Base-by-base conservation (phyloP, 2,329 filamentous ascomycete species). In the Penicillium sp. region DNA sequence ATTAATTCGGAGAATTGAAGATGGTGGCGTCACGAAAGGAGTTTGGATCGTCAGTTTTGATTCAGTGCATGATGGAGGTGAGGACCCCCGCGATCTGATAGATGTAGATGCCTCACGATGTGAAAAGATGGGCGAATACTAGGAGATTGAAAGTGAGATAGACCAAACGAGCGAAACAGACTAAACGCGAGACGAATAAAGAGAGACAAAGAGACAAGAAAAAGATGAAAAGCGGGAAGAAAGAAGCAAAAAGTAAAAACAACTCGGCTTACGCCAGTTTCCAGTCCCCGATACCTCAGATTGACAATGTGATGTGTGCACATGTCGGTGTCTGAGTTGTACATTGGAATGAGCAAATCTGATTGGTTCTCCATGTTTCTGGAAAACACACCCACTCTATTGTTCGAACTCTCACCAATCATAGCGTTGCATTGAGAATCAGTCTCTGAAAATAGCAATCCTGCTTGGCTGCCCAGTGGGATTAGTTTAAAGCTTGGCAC, bases 21-120 rank as follows among this genome's bases (percentile, higher is more conserved):
- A 46, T 42, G 9, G 9, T 42, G 48, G 39, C 13, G 34, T 46
- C 30, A 26, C 8, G 9, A 34, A 30, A n/a, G n/a, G 18, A 48
- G 16, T 32, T 47, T 49, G 29, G 8, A 32, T 42, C 9, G 19
- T 42, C 23, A 34, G 40, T 18, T 9, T 32, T 41, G 41, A 44
- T 23, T 49, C 51, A 53, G 45, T 42, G 51, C 51, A 53, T 53
- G 14, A 11, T 42, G 45, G 29, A 40, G 44, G 27, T 16, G 19
- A 29, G 44, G 48, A 30, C 44, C 45, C 29, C 38, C 42, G 7
- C 29, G 13, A 48, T 40, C 4, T 40, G 27, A 14, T 29, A 42
- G 40, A 5, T 6, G 36, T 40, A 48, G 27, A 34, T 49, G 26
- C 4, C 14, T 43, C 11, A 16, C 16, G 44, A 38, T 38, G 4